phyloP scores from a whole-genome alignment of 768 basidiomycete genomes.

The Chlorophyllum brunneum region DNA sequence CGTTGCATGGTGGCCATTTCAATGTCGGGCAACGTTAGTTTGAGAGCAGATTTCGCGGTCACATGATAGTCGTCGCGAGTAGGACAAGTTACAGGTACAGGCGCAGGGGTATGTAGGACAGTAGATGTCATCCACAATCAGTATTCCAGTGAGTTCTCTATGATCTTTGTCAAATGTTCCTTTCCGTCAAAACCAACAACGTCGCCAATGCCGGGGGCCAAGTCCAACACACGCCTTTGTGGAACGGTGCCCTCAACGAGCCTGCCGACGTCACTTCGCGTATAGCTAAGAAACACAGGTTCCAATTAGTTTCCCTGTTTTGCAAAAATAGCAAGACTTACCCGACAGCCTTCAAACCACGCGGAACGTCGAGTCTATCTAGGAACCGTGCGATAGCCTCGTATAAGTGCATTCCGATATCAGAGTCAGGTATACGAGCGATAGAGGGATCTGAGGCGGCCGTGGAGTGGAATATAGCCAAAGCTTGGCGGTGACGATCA shows the following conservation, averaged over 20 bases:
- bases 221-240: slow-evolving; percentile 86
- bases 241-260: slow-evolving; percentile 92
- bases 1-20: background rate
- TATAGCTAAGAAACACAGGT: slow-evolving; percentile 42
- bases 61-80: background rate
- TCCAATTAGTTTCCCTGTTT: background rate
- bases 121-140: slow-evolving; percentile 26
- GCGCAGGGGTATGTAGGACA: too few species aligned
- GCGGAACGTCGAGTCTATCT: slow-evolving; percentile 77
- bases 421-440: slow-evolving; percentile 70
- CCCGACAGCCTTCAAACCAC: slow-evolving; percentile 81
- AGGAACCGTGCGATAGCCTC: slow-evolving; percentile 90
- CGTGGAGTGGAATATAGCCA: slow-evolving; percentile 75
- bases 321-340: slow-evolving; percentile 19
- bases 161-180: slow-evolving; percentile 77
- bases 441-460: slow-evolving; percentile 68
- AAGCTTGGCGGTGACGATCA: slow-evolving; percentile 83
- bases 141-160: slow-evolving; percentile 78
- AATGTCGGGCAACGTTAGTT: background rate
- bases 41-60: slow-evolving; percentile 1
- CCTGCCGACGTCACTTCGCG: slow-evolving; percentile 55
- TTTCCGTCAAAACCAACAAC: slow-evolving; percentile 78
- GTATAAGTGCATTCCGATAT: slow-evolving; percentile 72
- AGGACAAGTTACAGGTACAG: background rate
- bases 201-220: slow-evolving; percentile 88